phyloP scores from a whole-genome alignment of 441 rosid species.

The Mallotus japonicus region DNA sequence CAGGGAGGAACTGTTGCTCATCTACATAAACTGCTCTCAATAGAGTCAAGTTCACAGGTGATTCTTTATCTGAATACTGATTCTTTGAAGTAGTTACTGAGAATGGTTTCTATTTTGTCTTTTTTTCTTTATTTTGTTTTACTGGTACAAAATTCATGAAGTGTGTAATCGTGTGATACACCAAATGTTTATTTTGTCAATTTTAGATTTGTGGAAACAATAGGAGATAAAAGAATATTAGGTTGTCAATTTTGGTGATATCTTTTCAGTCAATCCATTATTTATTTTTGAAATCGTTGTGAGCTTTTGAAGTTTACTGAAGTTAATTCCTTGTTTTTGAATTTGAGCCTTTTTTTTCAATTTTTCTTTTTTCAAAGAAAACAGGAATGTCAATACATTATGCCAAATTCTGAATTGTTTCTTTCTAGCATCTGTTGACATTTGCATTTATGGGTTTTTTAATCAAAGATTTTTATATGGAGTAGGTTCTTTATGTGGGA shows the following conservation, averaged over 20 bases:
- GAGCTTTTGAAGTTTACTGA: background rate
- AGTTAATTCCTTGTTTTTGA: background rate
- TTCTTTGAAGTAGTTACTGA: background rate
- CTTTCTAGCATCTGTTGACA: background rate
- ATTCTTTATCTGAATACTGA: conserved; percentile 12
- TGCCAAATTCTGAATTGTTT: background rate
- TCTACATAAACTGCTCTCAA: conserved; percentile 94
- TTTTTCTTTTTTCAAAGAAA: background rate
- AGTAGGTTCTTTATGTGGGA: conserved; percentile 93
- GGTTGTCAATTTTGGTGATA: background rate
- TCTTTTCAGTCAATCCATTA: background rate
- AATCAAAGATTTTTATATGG: conserved; percentile 8
- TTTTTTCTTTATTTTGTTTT: background rate
- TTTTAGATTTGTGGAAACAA: background rate
- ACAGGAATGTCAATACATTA: background rate
- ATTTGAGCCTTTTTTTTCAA: background rate
- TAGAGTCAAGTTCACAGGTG: conserved; percentile 97
- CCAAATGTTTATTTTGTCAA: background rate
- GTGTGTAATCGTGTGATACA: background rate
- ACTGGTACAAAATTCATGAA: background rate
- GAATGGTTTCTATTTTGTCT: background rate
- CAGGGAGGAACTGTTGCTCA: conserved; percentile 97
- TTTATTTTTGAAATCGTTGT: background rate
- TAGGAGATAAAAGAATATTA: background rate
- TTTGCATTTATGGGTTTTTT: background rate